Conservation (phyloP, 73 alveolate species). For the Tetrahymena borealis region DNA sequence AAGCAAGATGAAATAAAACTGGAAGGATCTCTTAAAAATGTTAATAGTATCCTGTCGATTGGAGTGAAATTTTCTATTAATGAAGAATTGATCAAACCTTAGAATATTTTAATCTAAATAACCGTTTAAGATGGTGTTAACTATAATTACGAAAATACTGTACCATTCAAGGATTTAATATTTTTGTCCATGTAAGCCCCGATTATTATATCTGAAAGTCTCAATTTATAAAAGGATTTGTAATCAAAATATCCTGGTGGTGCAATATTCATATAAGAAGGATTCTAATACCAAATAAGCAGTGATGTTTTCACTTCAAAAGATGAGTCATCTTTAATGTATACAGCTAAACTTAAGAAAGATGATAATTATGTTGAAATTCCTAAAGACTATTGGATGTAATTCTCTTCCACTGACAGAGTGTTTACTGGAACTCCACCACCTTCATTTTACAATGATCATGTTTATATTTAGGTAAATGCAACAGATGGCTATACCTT, state of each 20-base stretch:
- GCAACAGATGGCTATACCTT: not conserved
- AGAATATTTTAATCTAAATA: not conserved
- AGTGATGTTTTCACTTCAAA: not conserved
- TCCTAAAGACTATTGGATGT: not conserved
- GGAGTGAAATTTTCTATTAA: not conserved
- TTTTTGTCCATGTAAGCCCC: not conserved
- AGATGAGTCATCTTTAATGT: not conserved
- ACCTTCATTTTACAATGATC: not conserved
- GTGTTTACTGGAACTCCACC: not conserved
- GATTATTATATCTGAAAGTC: not conserved
- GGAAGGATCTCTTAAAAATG: not conserved
- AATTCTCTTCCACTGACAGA: not conserved
- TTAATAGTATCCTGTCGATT: not conserved
- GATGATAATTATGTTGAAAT: not conserved
- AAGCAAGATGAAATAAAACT: not conserved
- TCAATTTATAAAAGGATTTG: not conserved
- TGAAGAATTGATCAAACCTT: not conserved
- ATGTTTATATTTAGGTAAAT: not conserved
- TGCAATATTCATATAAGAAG: not conserved
- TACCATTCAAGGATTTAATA: not conserved
- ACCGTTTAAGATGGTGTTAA: not conserved
- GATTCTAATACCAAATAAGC: not conserved
- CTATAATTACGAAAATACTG: not conserved
- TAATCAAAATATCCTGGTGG: not conserved
- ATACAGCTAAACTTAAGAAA: not conserved